Evolutionary conservation across 2,329 filamentous ascomycete genomes (phyloP), one percentile per base, ranked within the genome.

Genomic region (Pseudocercospora vitis): DNA sequence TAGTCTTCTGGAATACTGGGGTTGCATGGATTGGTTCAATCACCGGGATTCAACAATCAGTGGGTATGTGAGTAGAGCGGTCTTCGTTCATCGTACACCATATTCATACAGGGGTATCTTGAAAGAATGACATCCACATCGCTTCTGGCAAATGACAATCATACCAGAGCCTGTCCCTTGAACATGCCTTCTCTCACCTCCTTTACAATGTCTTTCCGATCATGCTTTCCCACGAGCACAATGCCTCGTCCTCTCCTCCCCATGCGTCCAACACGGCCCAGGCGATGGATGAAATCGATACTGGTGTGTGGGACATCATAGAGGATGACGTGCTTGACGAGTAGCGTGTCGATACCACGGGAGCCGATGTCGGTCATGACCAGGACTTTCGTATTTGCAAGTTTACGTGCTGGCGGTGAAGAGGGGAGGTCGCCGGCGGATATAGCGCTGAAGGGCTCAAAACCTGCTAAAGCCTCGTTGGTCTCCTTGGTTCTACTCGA

Each of bases 251-350:
- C 94, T 69, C 94, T 82, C 57, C 91, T 82, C 2, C 91, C 91
- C 90, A 97, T 97, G 28, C 94, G 83, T 0, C 94, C 94, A 1
- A 94, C 90, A 53, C 94, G 82, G 12, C 94, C 94, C 3, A 97
- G 82, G 12, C 95, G 87, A 72, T 99, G 95, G 66, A 99, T 96
- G 66, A 99, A 99, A 72, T 99, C 95, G 56, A 99, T 95, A 0
- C 91, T 95, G 0, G 89, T 95, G 69, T 97, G 92, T 3, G 94
- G 94, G n/a, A 99, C 92, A 69, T 99, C 91, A 71, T 96, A 97
- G 21, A 99, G 75, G 50, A 99, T 86, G 48, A 99, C 94, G 62
- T 95, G 89, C 53, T 89, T 82, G 14, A 97, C 92, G 14, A 89
- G 87, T 24, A 96, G 74, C 0, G 94, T 99, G 71, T 99, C 94